Evolutionary conservation across 129 eudicot species (phyloP).

Genomic region (Arctium minus): DNA sequence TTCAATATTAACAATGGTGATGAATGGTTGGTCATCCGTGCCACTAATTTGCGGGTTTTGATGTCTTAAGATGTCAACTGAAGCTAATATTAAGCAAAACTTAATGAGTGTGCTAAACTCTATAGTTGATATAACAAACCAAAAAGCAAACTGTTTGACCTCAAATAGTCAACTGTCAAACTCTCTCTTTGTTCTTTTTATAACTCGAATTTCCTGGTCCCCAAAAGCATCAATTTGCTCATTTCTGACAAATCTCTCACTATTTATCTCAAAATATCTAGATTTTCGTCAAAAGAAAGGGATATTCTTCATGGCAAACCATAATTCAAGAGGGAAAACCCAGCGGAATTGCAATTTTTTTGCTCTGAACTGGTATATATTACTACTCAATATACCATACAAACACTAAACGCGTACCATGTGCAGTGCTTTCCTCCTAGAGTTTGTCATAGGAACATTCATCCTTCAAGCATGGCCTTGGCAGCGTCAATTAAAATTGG

Average conservation of each 20-base stretch:
- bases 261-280: background rate
- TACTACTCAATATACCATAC: background rate
- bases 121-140: background rate
- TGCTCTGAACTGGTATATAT: background rate
- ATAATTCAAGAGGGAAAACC: background rate
- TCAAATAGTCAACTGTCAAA: background rate
- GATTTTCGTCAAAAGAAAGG: background rate
- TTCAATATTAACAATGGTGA: too few relatives aligned
- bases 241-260: background rate
- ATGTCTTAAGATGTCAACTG: background rate
- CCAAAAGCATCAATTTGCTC: background rate
- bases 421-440: conserved; percentile 1
- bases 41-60: too few relatives aligned
- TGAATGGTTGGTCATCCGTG: too few relatives aligned
- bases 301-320: background rate
- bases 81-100: background rate
- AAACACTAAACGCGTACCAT: background rate
- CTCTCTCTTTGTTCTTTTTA: background rate
- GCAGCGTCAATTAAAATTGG: conserved; percentile 74
- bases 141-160: background rate
- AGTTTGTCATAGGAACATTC: conserved; percentile 13
- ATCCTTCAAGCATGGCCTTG: conserved; percentile 88
- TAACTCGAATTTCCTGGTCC: background rate
- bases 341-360: background rate
- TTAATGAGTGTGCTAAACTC: background rate